Conservation (phyloP, 2,329 filamentous ascomycete genomes). For the Plectosphaerella sp. region DNA sequence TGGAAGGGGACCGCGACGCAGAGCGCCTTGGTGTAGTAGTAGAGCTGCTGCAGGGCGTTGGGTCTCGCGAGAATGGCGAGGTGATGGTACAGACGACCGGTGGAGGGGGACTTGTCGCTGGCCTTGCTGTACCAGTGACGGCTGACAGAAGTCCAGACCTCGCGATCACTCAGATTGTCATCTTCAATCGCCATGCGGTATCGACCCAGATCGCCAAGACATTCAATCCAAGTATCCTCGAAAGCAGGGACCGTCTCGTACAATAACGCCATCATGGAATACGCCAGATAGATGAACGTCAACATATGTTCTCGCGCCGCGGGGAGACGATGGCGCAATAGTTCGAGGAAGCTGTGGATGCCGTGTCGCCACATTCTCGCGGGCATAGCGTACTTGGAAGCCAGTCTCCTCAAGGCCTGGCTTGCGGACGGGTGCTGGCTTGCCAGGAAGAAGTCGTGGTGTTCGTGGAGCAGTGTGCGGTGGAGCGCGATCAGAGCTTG, state of each 20-base stretch:
- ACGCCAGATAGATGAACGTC: conserved; percentile 82
- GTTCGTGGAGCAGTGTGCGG: conserved; percentile 73
- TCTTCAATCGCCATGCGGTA: conserved; percentile 92
- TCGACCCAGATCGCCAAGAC: conserved; percentile 77
- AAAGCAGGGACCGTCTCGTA: conserved; percentile 83
- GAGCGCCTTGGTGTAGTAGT: conserved; percentile 67
- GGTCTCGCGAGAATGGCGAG: conserved; percentile 73
- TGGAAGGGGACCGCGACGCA: conserved; percentile 64
- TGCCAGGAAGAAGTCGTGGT: conserved; percentile 83
- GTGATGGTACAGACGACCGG: conserved; percentile 83
- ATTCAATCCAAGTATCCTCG: conserved; percentile 90
- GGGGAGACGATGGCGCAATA: conserved; percentile 70
- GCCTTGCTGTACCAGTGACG: conserved; percentile 82
- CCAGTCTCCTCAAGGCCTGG: conserved; percentile 60
- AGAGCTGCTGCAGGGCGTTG: conserved; percentile 66
- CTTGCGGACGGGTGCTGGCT: conserved; percentile 80
- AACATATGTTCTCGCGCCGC: conserved; percentile 83
- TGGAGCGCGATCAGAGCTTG: conserved; percentile 80
- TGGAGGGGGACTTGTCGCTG: conserved; percentile 68
- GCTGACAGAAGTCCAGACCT: conserved; percentile 78
- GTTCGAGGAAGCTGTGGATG: conserved; percentile 79
- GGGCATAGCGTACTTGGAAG: conserved; percentile 84
- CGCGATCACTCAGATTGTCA: conserved; percentile 66
- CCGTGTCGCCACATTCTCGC: conserved; percentile 92
- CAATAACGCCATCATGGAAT: conserved; percentile 82